Evolutionary conservation across 2,329 filamentous ascomycete species (phyloP).

Genomic region (Pyrenophora teres): DNA sequence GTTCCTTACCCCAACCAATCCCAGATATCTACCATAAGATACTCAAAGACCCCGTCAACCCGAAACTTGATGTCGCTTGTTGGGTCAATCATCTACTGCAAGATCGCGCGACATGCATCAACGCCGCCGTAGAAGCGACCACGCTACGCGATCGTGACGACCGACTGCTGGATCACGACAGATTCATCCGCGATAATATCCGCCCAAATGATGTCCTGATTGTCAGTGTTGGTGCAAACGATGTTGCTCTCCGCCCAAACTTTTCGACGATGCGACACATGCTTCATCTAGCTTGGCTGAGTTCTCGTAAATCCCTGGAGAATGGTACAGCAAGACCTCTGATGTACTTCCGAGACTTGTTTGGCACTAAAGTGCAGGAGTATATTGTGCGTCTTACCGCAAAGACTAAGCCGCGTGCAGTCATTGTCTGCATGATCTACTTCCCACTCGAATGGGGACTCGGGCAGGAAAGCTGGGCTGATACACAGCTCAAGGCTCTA

Average conservation of each 20-base stretch:
- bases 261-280: constrained; percentile 37
- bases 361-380: constrained; percentile 32
- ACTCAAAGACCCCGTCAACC: constrained; percentile 24
- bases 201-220: constrained; percentile 38
- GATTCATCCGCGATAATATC: constrained; percentile 44
- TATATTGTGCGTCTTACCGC: constrained; percentile 35
- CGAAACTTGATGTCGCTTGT: constrained; percentile 45
- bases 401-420: constrained; percentile 39
- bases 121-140: constrained; percentile 43
- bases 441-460: constrained; percentile 39
- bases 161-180: constrained; percentile 38
- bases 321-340: constrained; percentile 33
- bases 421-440: constrained; percentile 49
- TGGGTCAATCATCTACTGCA: constrained; percentile 45
- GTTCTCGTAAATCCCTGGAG: constrained; percentile 27
- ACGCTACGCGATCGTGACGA: constrained; percentile 41
- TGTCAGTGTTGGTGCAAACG: constrained; percentile 46
- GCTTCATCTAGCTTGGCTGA: constrained; percentile 41
- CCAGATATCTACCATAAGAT: constrained; percentile 38
- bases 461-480: constrained; percentile 42
- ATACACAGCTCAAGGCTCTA: constrained; percentile 35
- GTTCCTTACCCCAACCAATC: constrained; percentile 12
- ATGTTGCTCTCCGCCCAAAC: constrained; percentile 40
- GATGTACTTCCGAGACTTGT: constrained; percentile 39
- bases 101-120: constrained; percentile 42